Evolutionary conservation across 176 grass and related monocot species (phyloP), one percentile per base, ranked within the genome.

Genomic region (Coix lacrymajobi): DNA sequence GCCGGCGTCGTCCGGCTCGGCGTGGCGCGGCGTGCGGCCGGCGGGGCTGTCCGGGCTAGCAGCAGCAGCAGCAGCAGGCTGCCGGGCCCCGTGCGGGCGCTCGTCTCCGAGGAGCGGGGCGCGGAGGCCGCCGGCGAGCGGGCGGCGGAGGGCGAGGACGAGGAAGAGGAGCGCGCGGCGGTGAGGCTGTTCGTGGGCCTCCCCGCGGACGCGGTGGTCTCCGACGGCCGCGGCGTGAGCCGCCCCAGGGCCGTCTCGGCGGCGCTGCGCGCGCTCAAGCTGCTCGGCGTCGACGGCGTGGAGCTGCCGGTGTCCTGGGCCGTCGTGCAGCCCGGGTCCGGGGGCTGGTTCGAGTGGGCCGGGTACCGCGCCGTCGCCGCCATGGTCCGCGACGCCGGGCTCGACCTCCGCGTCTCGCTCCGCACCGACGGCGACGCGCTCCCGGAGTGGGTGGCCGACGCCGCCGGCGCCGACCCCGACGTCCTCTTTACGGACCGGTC

Each of bases 241-340:
- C 80, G 92, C 43, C 39, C 77, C 13, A 56, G 45, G 80, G 95
- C 84, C 66, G 81, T 98, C 16, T 73, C 75, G 8, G 86, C 90
- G 17, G 95, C 90, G 28, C 62, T 98, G 17, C 92, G 92, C 0
- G 92, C 95, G 25, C 78, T 98, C 0, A 85, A 86, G 65, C 95
- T 98, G 32, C 86, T 95, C 0, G 92, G 92, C 56, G 90, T 72
- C 17, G 67, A 88, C 32, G 95, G 92, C 69, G 95, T 95, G 28
- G 95, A 98, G 66, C 81, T 98, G 41, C 95, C 92, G 6, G 81
- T 95, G 45, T 98, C 79, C 22, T 98, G 95, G 95, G 79, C 90
- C 12, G 88, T 88, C 32, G 86, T 30, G 51, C 90, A 95, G 85
- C 85, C 87, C 11, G 67, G 80, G 13, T 77, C 90, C 24, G 67